A percentile compares a stretch with the other conserved stretches of the same genome.
phyloP scores from a whole-genome alignment of 805 yeast genomes.

The Lipomyces kockii region DNA sequence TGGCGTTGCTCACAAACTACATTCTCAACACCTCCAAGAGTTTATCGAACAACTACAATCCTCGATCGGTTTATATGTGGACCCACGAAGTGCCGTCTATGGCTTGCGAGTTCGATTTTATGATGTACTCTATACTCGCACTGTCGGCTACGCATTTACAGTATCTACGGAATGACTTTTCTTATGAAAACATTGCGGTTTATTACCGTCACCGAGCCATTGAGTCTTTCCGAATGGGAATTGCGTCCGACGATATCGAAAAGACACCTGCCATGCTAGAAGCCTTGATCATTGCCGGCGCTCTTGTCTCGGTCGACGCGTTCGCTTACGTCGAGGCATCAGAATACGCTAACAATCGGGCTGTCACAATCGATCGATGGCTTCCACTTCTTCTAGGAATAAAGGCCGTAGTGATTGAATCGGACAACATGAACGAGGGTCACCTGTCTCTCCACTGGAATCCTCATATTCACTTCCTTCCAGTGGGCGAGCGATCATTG shows the following conservation, averaged over 20 bases:
- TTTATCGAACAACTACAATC: slow-evolving; percentile 31
- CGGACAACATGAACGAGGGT: slow-evolving; percentile 26
- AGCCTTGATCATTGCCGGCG: slow-evolving; percentile 34
- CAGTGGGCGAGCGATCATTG: slow-evolving; percentile 34
- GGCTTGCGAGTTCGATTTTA: slow-evolving; percentile 34
- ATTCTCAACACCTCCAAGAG: slow-evolving; percentile 32
- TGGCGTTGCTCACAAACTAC: slow-evolving; percentile 31
- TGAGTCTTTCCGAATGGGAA: slow-evolving; percentile 27
- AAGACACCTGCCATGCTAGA: slow-evolving; percentile 32
- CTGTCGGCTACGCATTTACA: slow-evolving; percentile 35
- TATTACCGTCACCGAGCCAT: slow-evolving; percentile 35
- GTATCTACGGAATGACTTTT: slow-evolving; percentile 28
- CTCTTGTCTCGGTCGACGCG: slow-evolving; percentile 33
- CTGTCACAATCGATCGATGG: slow-evolving; percentile 36
- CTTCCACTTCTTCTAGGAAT: slow-evolving; percentile 34
- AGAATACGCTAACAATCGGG: slow-evolving; percentile 28
- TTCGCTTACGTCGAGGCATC: slow-evolving; percentile 31
- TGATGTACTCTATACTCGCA: slow-evolving; percentile 37
- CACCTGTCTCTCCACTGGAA: slow-evolving; percentile 31
- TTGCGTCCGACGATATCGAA: slow-evolving; percentile 20
- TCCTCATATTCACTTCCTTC: slow-evolving; percentile 33
- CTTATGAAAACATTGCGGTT: slow-evolving; percentile 32
- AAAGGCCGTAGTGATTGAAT: slow-evolving; percentile 33
- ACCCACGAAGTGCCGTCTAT: slow-evolving; percentile 35
- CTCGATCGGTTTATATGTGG: slow-evolving; percentile 37